A percentile compares a stretch with the other conserved stretches of the same genome.
Conservation (phyloP, 1,139 yeast species). For the Kodamaea arcana region DNA sequence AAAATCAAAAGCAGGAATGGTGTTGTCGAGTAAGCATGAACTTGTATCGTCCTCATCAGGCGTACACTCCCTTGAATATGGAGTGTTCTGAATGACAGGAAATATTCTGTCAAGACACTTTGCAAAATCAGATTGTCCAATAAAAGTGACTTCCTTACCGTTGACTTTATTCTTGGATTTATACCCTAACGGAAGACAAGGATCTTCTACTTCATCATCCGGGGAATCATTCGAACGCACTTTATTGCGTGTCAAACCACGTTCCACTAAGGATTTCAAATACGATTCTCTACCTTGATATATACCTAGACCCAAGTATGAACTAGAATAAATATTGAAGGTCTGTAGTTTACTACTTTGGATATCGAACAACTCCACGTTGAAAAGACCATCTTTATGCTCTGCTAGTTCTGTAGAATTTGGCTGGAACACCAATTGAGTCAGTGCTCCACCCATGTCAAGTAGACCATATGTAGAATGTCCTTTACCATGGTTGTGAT, state of each 20-base stretch:
- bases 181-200: constrained; percentile 57
- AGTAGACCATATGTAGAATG: constrained; percentile 68
- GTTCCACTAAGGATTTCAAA: constrained; percentile 32
- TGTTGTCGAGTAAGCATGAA: constrained; percentile 49
- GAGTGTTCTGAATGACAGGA: constrained; percentile 44
- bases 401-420: constrained; percentile 50
- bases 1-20: constrained; percentile 66
- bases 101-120: constrained; percentile 50
- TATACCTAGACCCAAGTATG: constrained; percentile 77
- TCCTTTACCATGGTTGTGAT: constrained; percentile 48
- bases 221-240: constrained; percentile 9
- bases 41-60: constrained; percentile 3
- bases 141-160: constrained; percentile 31
- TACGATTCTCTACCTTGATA: constrained; percentile 60
- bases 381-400: constrained; percentile 53
- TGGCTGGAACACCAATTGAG: constrained; percentile 80
- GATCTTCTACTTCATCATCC: constrained; percentile 38
- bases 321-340: constrained; percentile 61
- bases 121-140: constrained; percentile 60
- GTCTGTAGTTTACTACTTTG: background rate
- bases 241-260: too few relatives aligned
- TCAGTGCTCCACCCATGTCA: constrained; percentile 89
- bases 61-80: constrained; percentile 17
- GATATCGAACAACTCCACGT: constrained; percentile 34
- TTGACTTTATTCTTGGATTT: constrained; percentile 21